These are phyloP conservation scores for Eimeria tenella DNA, from an alignment of 169 alveolate genomes.

Conservation along the genomic window DNA sequence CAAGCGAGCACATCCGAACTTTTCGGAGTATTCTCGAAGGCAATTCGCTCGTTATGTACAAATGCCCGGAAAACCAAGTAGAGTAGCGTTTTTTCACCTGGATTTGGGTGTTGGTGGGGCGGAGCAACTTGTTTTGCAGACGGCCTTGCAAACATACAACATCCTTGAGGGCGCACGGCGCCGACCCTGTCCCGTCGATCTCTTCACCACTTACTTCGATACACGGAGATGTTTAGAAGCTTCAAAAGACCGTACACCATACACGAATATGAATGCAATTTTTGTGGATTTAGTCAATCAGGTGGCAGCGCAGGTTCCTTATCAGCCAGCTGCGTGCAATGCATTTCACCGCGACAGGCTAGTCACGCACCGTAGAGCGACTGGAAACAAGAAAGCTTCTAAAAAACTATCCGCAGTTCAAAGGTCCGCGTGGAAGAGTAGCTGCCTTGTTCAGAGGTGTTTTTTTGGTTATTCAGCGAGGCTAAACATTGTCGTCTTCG, in stretches of 20 bases:
- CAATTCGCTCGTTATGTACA: background rate
- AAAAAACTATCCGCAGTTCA: no score
- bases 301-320: no score
- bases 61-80: background rate
- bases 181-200: slow-evolving; percentile 86
- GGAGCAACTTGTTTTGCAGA: slow-evolving; percentile 93
- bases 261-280: background rate
- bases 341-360: no score
- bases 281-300: background rate
- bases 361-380: no score
- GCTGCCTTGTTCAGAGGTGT: no score
- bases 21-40: no score
- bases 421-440: no score
- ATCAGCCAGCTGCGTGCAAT: no score
- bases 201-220: slow-evolving; percentile 93
- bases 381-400: no score
- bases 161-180: background rate
- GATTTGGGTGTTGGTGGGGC: slow-evolving; percentile 98
- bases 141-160: slow-evolving; percentile 88
- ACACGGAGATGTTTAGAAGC: slow-evolving; percentile 90
- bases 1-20: no score
- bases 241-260: slow-evolving; percentile 51
- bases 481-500: slow-evolving; percentile 89
- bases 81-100: slow-evolving; percentile 93
- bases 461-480: slow-evolving; percentile 82